phyloP scores from a whole-genome alignment of 495 filamentous ascomycete genomes.

The Aspergillus indologenus region DNA sequence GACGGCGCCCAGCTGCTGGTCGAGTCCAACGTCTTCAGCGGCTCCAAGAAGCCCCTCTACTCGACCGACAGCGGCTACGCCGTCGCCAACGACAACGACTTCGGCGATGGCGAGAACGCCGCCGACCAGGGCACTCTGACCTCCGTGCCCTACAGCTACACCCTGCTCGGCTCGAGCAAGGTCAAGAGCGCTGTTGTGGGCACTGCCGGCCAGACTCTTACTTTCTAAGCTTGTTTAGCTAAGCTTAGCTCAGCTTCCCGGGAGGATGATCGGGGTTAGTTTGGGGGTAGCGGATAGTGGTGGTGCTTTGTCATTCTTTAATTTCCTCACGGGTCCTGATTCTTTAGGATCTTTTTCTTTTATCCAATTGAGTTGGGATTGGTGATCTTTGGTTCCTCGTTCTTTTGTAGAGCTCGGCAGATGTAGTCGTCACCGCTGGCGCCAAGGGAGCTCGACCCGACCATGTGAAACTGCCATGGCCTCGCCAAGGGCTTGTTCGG shows the following conservation, averaged over 20 bases:
- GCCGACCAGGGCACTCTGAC: conserved; percentile 48
- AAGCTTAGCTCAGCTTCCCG: too few relatives aligned
- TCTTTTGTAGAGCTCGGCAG: too few relatives aligned
- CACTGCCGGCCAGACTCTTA: conserved; percentile 54
- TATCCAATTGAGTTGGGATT: too few relatives aligned
- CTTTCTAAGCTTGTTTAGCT: conserved; percentile 35
- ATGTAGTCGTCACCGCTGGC: too few relatives aligned
- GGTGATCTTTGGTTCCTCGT: too few relatives aligned
- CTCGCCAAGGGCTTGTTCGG: too few relatives aligned
- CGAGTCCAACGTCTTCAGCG: conserved; percentile 57
- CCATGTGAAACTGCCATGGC: neutral
- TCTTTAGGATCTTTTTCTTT: too few relatives aligned
- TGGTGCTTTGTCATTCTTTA: too few relatives aligned
- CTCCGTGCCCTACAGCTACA: conserved; percentile 51
- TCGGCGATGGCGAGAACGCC: conserved; percentile 47
- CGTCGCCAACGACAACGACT: conserved; percentile 53
- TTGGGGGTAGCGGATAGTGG: too few relatives aligned
- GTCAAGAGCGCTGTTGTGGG: conserved; percentile 46
- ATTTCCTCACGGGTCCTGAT: too few relatives aligned
- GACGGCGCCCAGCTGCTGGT: conserved; percentile 62
- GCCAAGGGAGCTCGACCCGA: too few relatives aligned
- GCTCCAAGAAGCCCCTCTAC: conserved; percentile 48
- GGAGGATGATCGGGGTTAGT: too few relatives aligned
- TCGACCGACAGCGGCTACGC: conserved; percentile 54
- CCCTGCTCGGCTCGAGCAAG: conserved; percentile 38